Conservation (phyloP, 1,139 yeast species). For the Hyphopichia buzzinii region DNA sequence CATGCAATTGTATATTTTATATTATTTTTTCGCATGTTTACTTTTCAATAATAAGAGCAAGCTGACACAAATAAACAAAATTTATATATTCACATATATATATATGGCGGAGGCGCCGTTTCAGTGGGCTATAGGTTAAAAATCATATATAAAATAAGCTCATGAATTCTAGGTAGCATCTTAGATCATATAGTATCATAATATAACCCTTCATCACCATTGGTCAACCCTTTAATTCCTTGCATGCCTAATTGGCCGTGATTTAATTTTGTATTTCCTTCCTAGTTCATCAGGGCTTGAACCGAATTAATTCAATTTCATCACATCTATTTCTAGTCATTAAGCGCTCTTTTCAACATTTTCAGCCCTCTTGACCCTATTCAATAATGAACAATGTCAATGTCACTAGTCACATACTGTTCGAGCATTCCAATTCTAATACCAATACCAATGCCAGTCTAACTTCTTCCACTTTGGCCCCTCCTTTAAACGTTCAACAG, state of each 20-base stretch:
- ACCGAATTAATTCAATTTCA: no score
- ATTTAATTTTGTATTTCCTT: background rate
- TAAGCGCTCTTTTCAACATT: no score
- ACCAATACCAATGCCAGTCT: constrained; percentile 1
- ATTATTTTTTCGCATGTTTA: background rate
- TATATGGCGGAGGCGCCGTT: background rate
- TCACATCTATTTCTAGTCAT: no score
- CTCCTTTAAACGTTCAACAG: background rate
- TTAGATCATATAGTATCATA: no score
- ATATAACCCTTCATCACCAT: no score
- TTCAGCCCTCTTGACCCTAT: no score
- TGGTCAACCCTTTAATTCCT: background rate
- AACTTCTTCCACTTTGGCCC: background rate
- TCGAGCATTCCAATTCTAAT: no score
- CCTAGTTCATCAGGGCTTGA: no score
- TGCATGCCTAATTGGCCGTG: background rate
- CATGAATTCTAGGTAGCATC: background rate
- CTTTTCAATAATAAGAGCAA: background rate
- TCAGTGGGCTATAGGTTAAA: no score
- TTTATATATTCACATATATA: no score
- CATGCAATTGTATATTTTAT: background rate
- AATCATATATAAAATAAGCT: background rate
- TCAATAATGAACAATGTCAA: no score
- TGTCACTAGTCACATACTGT: no score
- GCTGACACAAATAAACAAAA: background rate